Conservation (phyloP, 805 yeast species). For the Schwanniomyces vanrijiae region DNA sequence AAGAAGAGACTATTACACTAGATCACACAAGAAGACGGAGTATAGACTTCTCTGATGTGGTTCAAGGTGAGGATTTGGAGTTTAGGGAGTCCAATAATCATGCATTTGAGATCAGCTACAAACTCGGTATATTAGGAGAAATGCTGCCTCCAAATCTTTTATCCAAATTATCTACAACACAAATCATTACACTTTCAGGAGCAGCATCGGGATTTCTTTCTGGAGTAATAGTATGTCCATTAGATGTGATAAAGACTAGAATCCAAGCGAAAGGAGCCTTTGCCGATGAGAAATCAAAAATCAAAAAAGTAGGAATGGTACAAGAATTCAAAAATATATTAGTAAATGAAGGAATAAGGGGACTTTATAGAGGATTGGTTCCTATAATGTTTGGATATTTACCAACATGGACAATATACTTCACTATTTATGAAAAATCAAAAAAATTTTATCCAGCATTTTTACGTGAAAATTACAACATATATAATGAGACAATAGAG, state of each 20-base stretch:
- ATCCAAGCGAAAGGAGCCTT: conserved; percentile 84
- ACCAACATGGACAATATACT: conserved; percentile 97
- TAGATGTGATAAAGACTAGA: conserved; percentile 93
- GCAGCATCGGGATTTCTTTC: conserved; percentile 92
- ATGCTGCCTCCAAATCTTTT: conserved; percentile 20
- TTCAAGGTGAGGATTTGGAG: conserved; percentile 40
- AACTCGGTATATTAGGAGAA: conserved; percentile 16
- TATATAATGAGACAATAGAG: conserved; percentile 24
- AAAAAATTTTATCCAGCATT: conserved; percentile 54
- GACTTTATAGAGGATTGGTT: conserved; percentile 84
- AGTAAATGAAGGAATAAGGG: conserved; percentile 76
- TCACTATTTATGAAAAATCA: conserved; percentile 81
- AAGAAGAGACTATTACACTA: background rate
- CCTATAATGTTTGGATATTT: conserved; percentile 94
- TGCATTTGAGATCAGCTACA: conserved; percentile 21
- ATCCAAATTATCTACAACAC: conserved; percentile 37
- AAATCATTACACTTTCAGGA: conserved; percentile 80
- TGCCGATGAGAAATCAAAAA: conserved; percentile 14
- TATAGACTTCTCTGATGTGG: conserved; percentile 30
- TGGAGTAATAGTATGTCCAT: conserved; percentile 88
- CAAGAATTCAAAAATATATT: conserved; percentile 67
- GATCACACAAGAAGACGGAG: background rate
- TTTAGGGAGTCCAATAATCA: conserved; percentile 22
- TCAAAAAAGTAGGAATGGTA: conserved; percentile 57
- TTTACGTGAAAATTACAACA: conserved; percentile 25